Evolutionary conservation across 805 yeast genomes (phyloP).

Genomic region (Isabelozyma rhagii): DNA sequence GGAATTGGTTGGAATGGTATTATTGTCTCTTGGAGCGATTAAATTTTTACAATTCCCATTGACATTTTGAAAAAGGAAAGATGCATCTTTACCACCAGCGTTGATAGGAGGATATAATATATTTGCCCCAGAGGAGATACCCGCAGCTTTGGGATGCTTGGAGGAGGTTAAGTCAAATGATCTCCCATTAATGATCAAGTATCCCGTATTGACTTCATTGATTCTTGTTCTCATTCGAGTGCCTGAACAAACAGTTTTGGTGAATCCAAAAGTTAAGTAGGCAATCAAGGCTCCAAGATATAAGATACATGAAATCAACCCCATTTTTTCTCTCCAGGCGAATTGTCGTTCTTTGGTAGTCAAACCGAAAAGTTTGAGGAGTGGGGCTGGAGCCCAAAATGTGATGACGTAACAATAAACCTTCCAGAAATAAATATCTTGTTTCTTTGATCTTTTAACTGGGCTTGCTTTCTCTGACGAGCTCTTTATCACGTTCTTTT

Average conservation of each 20-base stretch:
- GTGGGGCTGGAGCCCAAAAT: conserved; percentile 86
- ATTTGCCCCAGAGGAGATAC: conserved; percentile 67
- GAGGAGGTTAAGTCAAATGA: conserved; percentile 71
- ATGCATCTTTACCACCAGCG: conserved; percentile 86
- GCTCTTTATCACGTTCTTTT: conserved; percentile 21
- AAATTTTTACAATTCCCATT: conserved; percentile 85
- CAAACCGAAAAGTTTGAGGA: conserved; percentile 72
- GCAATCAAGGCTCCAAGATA: conserved; percentile 77
- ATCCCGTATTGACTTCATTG: conserved; percentile 56
- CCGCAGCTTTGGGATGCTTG: conserved; percentile 79
- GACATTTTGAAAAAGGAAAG: conserved; percentile 85
- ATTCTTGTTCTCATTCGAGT: conserved; percentile 49
- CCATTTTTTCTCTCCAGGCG: conserved; percentile 98
- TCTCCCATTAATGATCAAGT: conserved; percentile 76
- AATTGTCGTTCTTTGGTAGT: conserved; percentile 75
- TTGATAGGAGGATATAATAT: conserved; percentile 78
- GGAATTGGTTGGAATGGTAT: conserved; percentile 60
- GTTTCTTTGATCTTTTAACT: conserved; percentile 8
- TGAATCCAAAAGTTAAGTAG: conserved; percentile 86
- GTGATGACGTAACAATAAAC: conserved; percentile 77
- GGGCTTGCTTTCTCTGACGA: conserved; percentile 5
- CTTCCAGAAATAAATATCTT: conserved; percentile 62
- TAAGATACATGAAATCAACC: conserved; percentile 70
- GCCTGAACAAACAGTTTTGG: conserved; percentile 70
- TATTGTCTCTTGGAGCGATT: conserved; percentile 64